These are phyloP conservation scores for Yueomyces sp. DNA, from an alignment of 805 yeast genomes.

Conservation along the genomic window DNA sequence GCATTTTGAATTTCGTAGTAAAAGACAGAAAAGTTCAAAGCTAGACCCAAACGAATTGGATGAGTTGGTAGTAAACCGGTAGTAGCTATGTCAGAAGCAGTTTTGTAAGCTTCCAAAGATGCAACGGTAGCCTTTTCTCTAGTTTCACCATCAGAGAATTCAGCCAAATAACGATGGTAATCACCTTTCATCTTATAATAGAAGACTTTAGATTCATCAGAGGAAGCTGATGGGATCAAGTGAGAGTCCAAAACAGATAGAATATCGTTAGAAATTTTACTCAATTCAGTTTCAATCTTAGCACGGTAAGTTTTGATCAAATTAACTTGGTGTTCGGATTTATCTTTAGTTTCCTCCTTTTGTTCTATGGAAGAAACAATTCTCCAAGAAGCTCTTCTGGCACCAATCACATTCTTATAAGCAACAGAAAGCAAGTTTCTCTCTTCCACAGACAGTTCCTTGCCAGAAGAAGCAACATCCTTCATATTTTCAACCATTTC, in stretches of 20 bases:
- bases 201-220: constrained; percentile 94
- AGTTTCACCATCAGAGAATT: constrained; percentile 78
- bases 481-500: constrained; percentile 99
- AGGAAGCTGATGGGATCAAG: constrained; percentile 81
- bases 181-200: constrained; percentile 98
- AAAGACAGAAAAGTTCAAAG: constrained; percentile 91
- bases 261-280: constrained; percentile 86
- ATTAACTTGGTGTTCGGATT: constrained; percentile 63
- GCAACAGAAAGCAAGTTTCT: constrained; percentile 95
- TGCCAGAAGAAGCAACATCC: constrained; percentile 90
- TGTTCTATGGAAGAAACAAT: constrained; percentile 96
- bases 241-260: constrained; percentile 72
- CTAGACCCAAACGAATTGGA: constrained; percentile 92
- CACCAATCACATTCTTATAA: constrained; percentile 96
- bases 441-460: constrained; percentile 93
- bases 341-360: constrained; percentile 93
- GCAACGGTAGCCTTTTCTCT: constrained; percentile 84
- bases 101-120: constrained; percentile 82
- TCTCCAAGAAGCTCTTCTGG: constrained; percentile 99
- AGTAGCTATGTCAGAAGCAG: constrained; percentile 91
- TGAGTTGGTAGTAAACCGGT: constrained; percentile 94
- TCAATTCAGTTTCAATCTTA: constrained; percentile 80
- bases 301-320: constrained; percentile 86
- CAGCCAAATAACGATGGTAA: constrained; percentile 95
- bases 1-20: constrained; percentile 94